phyloP scores from a whole-genome alignment of 2,329 filamentous ascomycete genomes.

The Sporothrix schenckii region DNA sequence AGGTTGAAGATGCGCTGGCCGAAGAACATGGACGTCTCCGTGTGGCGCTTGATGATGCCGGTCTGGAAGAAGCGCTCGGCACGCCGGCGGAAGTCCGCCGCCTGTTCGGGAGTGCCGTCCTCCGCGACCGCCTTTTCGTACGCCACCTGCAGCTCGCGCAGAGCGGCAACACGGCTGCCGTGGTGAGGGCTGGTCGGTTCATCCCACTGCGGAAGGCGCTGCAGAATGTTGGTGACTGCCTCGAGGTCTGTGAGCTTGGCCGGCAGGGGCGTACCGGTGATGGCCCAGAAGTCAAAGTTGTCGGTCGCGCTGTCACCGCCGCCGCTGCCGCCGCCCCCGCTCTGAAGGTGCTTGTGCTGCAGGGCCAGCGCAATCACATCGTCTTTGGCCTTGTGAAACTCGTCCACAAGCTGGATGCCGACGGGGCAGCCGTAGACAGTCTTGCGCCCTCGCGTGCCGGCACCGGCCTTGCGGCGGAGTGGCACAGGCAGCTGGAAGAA shows the following conservation, averaged over 20 bases:
- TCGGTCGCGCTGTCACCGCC: background rate
- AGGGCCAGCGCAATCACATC: conserved; percentile 32
- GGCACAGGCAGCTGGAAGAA: conserved; percentile 37
- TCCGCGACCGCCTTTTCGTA: conserved; percentile 35
- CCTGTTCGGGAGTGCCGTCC: conserved; percentile 34
- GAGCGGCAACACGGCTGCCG: conserved; percentile 25
- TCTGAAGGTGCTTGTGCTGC: conserved; percentile 34
- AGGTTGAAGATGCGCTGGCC: conserved; percentile 35
- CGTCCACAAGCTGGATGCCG: conserved; percentile 38
- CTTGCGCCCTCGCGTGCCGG: conserved; percentile 28
- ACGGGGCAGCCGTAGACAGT: conserved; percentile 38
- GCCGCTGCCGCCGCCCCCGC: background rate
- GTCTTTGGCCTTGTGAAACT: conserved; percentile 37
- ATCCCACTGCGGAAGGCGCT: conserved; percentile 35
- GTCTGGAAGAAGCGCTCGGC: conserved; percentile 35
- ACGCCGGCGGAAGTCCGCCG: conserved; percentile 31
- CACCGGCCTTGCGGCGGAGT: conserved; percentile 29
- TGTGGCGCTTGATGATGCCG: conserved; percentile 37
- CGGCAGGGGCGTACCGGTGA: conserved; percentile 38
- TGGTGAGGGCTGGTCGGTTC: conserved; percentile 32
- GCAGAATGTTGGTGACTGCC: conserved; percentile 31
- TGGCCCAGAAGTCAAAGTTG: conserved; percentile 38
- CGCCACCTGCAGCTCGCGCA: conserved; percentile 34
- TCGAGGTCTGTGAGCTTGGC: conserved; percentile 36
- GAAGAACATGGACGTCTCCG: conserved; percentile 36